A percentile compares a stretch with the other conserved stretches of the same genome.
These are phyloP conservation scores for Mycocentrospora acerina DNA, from an alignment of 2,329 filamentous ascomycete genomes.

Conservation along the genomic window DNA sequence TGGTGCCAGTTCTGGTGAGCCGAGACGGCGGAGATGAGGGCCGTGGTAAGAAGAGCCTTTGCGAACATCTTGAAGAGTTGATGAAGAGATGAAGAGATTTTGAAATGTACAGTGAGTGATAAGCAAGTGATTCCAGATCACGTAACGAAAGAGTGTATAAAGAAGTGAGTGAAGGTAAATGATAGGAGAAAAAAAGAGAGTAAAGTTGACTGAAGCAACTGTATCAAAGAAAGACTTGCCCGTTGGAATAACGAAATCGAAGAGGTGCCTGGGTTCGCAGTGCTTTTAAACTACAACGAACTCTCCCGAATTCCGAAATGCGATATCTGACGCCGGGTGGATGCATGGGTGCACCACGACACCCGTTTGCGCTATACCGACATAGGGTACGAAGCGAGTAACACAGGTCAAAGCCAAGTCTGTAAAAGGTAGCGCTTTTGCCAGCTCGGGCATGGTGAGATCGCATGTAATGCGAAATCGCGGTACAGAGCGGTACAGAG, in stretches of 20 bases:
- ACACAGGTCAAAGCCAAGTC: slow-evolving; percentile 12
- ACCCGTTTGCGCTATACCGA: slow-evolving; percentile 16
- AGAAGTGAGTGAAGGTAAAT: slow-evolving; percentile 11
- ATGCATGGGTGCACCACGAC: slow-evolving; percentile 19
- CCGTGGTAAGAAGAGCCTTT: slow-evolving; percentile 27
- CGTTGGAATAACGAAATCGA: slow-evolving; percentile 16
- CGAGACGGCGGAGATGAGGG: slow-evolving; percentile 29
- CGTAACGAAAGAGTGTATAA: slow-evolving; percentile 19
- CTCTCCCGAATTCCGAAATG: slow-evolving; percentile 8
- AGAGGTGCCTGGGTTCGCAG: slow-evolving; percentile 2
- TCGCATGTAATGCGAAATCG: slow-evolving; percentile 15
- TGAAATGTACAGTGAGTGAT: slow-evolving; percentile 4
- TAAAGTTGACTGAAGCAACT: slow-evolving; percentile 15
- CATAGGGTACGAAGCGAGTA: slow-evolving; percentile 8
- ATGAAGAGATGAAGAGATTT: slow-evolving; percentile 1
- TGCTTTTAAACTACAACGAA: slow-evolving; percentile 11
- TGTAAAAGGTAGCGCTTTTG: slow-evolving; percentile 14
- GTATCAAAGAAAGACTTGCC: slow-evolving; percentile 21
- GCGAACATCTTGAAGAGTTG: slow-evolving; percentile 31
- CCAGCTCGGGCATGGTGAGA: slow-evolving; percentile 7
- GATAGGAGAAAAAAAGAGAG: slow-evolving; percentile 14
- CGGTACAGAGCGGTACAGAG: slow-evolving; percentile 8
- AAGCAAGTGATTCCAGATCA: slow-evolving; percentile 27
- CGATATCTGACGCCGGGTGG: slow-evolving; percentile 18
- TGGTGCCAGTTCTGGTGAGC: slow-evolving; percentile 38